These are phyloP conservation scores for Colletotrichum salicis DNA, from an alignment of 2,329 filamentous ascomycete genomes.

Conservation along the genomic window DNA sequence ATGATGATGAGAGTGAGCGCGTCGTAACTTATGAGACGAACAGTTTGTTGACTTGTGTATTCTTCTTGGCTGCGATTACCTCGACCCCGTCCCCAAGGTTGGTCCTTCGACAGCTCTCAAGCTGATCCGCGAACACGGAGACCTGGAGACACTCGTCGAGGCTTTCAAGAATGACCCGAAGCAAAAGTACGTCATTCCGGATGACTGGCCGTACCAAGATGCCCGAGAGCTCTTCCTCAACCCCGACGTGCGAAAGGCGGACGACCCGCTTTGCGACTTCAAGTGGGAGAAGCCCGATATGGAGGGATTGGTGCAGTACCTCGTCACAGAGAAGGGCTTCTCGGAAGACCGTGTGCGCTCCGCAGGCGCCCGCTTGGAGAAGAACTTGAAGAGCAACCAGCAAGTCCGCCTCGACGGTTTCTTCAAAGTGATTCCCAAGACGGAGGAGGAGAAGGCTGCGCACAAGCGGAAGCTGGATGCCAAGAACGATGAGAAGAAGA, in stretches of 20 bases:
- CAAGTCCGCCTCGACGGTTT: constrained; percentile 94
- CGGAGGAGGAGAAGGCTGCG: constrained; percentile 83
- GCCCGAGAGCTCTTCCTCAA: constrained; percentile 92
- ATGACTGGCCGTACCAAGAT: constrained; percentile 97
- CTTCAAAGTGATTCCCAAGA: constrained; percentile 93
- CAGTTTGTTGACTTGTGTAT: constrained; percentile 99
- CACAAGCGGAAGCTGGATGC: constrained; percentile 95
- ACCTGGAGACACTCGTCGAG: constrained; percentile 87
- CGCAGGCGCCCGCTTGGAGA: constrained; percentile 81
- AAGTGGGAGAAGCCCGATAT: constrained; percentile 97
- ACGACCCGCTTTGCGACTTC: constrained; percentile 91
- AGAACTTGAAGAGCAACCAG: constrained; percentile 90
- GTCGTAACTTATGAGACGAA: constrained; percentile 18
- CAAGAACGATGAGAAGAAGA: constrained; percentile 91
- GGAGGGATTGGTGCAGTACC: constrained; percentile 87
- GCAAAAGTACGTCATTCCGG: constrained; percentile 84
- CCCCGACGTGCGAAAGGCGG: constrained; percentile 86
- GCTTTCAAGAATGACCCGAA: constrained; percentile 80
- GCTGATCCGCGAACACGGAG: constrained; percentile 91
- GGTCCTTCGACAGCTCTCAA: constrained; percentile 93
- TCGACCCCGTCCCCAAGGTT: constrained; percentile 95
- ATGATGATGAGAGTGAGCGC: too few species aligned
- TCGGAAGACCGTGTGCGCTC: constrained; percentile 91
- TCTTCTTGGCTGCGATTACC: constrained; percentile 95
- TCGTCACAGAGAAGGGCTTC: constrained; percentile 96